A percentile compares a stretch with the other conserved stretches of the same genome.
These are phyloP conservation scores for Pythium aphanidermatum DNA, from an alignment of 352 stramenopile genomes.

Conservation along the genomic window DNA sequence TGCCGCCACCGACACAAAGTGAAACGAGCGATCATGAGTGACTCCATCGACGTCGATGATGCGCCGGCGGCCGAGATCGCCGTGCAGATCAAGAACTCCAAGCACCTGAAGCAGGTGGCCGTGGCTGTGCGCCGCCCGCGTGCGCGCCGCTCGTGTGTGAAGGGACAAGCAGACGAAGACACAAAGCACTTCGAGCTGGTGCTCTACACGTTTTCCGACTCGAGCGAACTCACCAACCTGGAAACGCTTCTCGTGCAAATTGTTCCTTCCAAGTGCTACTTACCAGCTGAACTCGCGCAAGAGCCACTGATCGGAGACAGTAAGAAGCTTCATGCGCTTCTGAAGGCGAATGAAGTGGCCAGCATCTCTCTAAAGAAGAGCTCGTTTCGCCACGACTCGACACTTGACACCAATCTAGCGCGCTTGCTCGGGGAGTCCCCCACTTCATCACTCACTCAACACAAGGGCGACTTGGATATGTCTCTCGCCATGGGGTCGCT, in stretches of 20 bases:
- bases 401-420: constrained; percentile 57
- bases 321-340: constrained; percentile 76
- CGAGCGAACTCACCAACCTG: constrained; percentile 74
- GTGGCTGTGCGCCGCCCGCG: constrained; percentile 70
- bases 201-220: constrained; percentile 79
- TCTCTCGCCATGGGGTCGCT: constrained; percentile 61
- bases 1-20: background rate
- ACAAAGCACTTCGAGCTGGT: constrained; percentile 81
- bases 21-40: constrained; percentile 32
- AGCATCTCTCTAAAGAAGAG: constrained; percentile 68
- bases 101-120: constrained; percentile 77
- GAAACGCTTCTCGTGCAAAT: constrained; percentile 82
- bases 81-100: constrained; percentile 73
- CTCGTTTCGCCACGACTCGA: constrained; percentile 42
- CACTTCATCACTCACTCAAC: constrained; percentile 43
- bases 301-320: constrained; percentile 58
- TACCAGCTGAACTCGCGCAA: constrained; percentile 52
- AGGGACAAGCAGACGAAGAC: constrained; percentile 60
- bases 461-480: constrained; percentile 67
- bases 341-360: constrained; percentile 57
- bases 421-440: constrained; percentile 40
- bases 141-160: constrained; percentile 67
- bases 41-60: constrained; percentile 33
- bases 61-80: constrained; percentile 56
- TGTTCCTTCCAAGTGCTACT: constrained; percentile 64